These are phyloP conservation scores for Calophaca sinica DNA, from an alignment of 306 rosid genomes.

Conservation along the genomic window DNA sequence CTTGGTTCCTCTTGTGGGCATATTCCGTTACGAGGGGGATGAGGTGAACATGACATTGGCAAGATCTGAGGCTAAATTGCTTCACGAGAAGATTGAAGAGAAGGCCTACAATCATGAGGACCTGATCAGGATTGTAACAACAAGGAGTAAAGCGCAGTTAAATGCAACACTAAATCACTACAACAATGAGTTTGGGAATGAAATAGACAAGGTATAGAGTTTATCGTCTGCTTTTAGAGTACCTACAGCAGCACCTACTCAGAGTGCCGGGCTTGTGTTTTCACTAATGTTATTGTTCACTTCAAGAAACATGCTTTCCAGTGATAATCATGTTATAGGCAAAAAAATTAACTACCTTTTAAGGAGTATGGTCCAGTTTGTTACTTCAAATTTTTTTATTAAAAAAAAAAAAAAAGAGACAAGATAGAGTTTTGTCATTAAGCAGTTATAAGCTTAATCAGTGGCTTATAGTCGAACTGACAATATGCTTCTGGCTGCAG, in stretches of 20 bases:
- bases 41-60: conserved; percentile 73
- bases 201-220: conserved; percentile 69
- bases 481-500: conserved; percentile 55
- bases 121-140: conserved; percentile 70
- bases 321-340: conserved; percentile 3
- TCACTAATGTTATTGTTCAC: conserved; percentile 2
- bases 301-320: conserved; percentile 14
- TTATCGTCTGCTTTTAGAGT: conserved; percentile 1
- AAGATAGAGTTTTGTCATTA: background rate
- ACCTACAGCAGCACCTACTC: background rate
- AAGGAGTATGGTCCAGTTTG: background rate
- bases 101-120: conserved; percentile 74
- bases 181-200: conserved; percentile 74
- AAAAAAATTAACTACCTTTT: conserved; percentile 5
- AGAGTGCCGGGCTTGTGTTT: background rate
- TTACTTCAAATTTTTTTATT: background rate
- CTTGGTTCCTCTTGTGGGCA: conserved; percentile 79
- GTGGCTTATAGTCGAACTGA: conserved; percentile 36
- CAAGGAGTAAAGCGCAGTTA: conserved; percentile 81
- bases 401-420: background rate
- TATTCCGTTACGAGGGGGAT: conserved; percentile 79
- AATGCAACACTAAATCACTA: conserved; percentile 75
- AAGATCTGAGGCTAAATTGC: conserved; percentile 78
- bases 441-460: background rate
- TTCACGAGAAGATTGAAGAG: conserved; percentile 66